Evolutionary conservation across 768 basidiomycete genomes (phyloP).

Genomic region (Pleurotus giganteus): DNA sequence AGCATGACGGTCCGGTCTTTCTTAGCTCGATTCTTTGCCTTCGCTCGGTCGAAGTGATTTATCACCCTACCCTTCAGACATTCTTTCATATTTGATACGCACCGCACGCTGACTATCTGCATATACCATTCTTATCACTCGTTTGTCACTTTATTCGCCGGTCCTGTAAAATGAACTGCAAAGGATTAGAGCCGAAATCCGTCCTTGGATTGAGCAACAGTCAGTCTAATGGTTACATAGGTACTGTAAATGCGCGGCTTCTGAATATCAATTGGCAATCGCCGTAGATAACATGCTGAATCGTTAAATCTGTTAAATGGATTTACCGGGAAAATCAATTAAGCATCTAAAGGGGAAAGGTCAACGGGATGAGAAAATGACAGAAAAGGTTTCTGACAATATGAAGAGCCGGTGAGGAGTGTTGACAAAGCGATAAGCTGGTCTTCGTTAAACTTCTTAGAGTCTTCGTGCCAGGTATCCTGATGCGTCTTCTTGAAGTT

Average conservation of each 20-base stretch:
- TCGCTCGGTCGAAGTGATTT: too few relatives aligned
- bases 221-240: constrained; percentile 9
- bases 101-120: too few relatives aligned
- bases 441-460: constrained; percentile 81
- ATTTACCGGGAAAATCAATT: too few relatives aligned
- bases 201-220: constrained; percentile 17
- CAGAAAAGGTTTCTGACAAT: constrained; percentile 49
- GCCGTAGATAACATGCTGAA: too few relatives aligned
- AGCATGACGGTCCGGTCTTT: too few relatives aligned
- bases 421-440: constrained; percentile 80
- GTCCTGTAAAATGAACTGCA: neutral
- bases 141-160: neutral
- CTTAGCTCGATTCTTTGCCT: too few relatives aligned
- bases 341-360: constrained; percentile 8
- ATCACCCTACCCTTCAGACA: too few relatives aligned
- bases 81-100: too few relatives aligned
- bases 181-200: too few relatives aligned
- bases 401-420: constrained; percentile 82
- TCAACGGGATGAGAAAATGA: neutral
- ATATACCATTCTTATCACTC: neutral
- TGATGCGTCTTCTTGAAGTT: constrained; percentile 82
- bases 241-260: too few relatives aligned
- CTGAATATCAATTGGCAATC: too few relatives aligned
- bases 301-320: too few relatives aligned
- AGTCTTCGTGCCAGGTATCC: constrained; percentile 90